These are phyloP conservation scores for Copromyces sp. DNA, from an alignment of 495 filamentous ascomycete species.

Conservation along the genomic window DNA sequence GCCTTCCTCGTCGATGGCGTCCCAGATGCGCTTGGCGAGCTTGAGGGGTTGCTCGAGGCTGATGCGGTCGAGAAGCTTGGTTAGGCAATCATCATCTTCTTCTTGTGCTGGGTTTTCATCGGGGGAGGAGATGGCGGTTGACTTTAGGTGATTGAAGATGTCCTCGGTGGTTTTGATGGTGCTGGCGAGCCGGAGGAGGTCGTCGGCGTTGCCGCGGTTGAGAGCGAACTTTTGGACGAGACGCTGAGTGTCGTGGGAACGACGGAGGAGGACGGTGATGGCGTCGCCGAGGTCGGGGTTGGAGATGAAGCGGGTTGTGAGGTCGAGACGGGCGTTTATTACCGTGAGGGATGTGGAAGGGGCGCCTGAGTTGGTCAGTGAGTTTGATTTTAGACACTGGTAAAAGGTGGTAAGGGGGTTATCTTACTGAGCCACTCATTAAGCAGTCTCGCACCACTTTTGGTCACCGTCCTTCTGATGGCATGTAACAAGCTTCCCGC, in stretches of 20 bases:
- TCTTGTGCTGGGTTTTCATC: neutral
- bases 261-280: constrained; percentile 55
- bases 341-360: constrained; percentile 74
- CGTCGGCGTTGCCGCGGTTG: constrained; percentile 87
- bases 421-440: constrained; percentile 67
- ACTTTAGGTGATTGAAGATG: constrained; percentile 39
- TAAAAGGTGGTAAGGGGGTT: neutral
- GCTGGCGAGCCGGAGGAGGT: constrained; percentile 69
- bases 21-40: constrained; percentile 60
- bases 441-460: constrained; percentile 76
- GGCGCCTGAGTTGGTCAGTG: constrained; percentile 38
- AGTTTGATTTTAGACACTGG: neutral
- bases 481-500: constrained; percentile 83
- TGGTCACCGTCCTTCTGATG: constrained; percentile 80
- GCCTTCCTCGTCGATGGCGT: constrained; percentile 88
- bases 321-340: constrained; percentile 72
- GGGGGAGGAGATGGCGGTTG: constrained; percentile 4
- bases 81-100: constrained; percentile 31
- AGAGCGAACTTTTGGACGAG: constrained; percentile 88
- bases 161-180: constrained; percentile 72
- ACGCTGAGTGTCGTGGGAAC: constrained; percentile 76
- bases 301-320: constrained; percentile 64
- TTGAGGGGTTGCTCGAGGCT: constrained; percentile 54
- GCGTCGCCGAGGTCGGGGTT: constrained; percentile 54
- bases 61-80: constrained; percentile 48